phyloP scores from a whole-genome alignment of 352 stramenopile genomes.

The Globisporangium echinulatum region DNA sequence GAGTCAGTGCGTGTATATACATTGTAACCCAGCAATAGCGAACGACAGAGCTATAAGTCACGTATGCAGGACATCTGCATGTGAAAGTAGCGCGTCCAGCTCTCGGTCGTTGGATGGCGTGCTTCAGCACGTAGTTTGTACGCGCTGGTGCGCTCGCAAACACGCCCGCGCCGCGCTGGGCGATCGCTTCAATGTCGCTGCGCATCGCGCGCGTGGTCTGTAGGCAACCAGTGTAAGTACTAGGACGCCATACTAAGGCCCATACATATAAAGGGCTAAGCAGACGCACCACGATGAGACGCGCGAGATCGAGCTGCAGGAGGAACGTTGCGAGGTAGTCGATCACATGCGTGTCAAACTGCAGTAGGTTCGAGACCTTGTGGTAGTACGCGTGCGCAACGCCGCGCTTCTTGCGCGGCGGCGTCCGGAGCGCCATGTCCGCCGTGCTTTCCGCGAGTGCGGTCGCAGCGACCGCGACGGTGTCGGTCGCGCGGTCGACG shows the following conservation, averaged over 20 bases:
- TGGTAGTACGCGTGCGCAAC: not conserved
- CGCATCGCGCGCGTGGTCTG: conserved; percentile 44
- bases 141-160: conserved; percentile 31
- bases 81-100: conserved; percentile 66
- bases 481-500: too few relatives aligned
- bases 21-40: too few relatives aligned
- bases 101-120: conserved; percentile 31
- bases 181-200: conserved; percentile 41
- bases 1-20: too few relatives aligned
- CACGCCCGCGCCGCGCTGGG: conserved; percentile 27
- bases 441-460: too few relatives aligned
- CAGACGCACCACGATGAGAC: conserved; percentile 50
- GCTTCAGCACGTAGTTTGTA: conserved; percentile 35
- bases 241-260: too few relatives aligned
- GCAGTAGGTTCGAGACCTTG: too few relatives aligned
- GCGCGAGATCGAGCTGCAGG: conserved; percentile 26
- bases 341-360: conserved; percentile 25
- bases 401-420: not conserved
- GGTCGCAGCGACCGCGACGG: too few relatives aligned
- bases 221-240: too few relatives aligned
- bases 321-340: conserved; percentile 40
- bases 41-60: not conserved
- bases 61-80: conserved; percentile 67
- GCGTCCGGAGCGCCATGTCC: too few relatives aligned
- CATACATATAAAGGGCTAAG: conserved; percentile 1